These are phyloP conservation scores for Apiospora koreana DNA, from an alignment of 2,329 filamentous ascomycete species.

Conservation along the genomic window DNA sequence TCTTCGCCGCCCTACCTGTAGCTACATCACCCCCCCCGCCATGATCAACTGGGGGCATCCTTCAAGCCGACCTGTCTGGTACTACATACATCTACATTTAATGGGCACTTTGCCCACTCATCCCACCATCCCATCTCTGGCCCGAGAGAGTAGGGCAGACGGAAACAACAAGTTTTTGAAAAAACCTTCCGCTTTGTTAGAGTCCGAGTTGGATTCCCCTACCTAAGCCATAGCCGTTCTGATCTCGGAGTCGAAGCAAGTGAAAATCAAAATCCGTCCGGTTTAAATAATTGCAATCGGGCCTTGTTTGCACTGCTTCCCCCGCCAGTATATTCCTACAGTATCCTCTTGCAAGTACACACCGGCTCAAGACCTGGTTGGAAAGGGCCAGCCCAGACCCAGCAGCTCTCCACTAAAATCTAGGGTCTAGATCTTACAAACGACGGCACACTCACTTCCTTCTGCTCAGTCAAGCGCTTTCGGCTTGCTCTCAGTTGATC, in stretches of 20 bases:
- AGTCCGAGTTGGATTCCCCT: background rate
- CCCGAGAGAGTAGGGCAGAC: background rate
- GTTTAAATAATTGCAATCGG: background rate
- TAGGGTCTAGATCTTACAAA: slow-evolving; percentile 7
- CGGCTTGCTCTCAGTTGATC: background rate
- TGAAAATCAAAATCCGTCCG: background rate
- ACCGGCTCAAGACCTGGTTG: background rate
- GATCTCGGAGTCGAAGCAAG: background rate
- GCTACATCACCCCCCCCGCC: slow-evolving; percentile 5
- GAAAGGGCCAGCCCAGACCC: background rate
- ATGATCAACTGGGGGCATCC: background rate
- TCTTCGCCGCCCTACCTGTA: slow-evolving; percentile 1
- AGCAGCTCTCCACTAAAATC: slow-evolving; percentile 1
- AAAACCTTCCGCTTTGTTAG: background rate
- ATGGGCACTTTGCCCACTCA: background rate
- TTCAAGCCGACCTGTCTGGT: background rate
- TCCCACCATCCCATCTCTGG: background rate
- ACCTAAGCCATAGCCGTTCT: too few relatives aligned
- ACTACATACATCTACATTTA: background rate
- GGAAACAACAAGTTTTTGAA: background rate
- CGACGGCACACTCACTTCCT: slow-evolving; percentile 6
- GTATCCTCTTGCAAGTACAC: background rate
- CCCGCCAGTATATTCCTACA: background rate
- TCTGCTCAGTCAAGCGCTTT: background rate
- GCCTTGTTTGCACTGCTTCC: background rate